A percentile compares a stretch with the other conserved stretches of the same genome.
phyloP scores from a whole-genome alignment of 2,329 filamentous ascomycete species.

The Penicillium sp. region DNA sequence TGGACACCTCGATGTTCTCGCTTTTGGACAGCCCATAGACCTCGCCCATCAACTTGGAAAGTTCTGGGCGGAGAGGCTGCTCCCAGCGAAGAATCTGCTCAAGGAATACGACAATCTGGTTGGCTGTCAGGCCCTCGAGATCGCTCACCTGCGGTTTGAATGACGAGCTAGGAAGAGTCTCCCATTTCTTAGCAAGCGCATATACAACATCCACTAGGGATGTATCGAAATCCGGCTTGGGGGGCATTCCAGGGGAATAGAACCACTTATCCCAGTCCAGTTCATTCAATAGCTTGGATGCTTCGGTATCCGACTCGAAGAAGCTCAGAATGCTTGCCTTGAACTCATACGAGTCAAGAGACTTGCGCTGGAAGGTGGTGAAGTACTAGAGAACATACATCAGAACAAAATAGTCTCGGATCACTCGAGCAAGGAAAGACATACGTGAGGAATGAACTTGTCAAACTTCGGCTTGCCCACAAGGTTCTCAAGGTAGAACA shows the following conservation, averaged over 20 bases:
- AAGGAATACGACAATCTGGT: slow-evolving; percentile 90
- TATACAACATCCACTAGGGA: slow-evolving; percentile 84
- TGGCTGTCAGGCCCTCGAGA: slow-evolving; percentile 72
- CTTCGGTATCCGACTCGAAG: slow-evolving; percentile 68
- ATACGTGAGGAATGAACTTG: slow-evolving; percentile 81
- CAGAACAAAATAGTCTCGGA: neutral
- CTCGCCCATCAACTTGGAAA: slow-evolving; percentile 70
- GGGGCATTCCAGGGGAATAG: slow-evolving; percentile 83
- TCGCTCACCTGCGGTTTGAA: slow-evolving; percentile 68
- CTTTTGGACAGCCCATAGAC: slow-evolving; percentile 73
- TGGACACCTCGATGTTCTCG: slow-evolving; percentile 81
- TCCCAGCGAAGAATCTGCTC: slow-evolving; percentile 72
- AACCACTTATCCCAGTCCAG: slow-evolving; percentile 92
- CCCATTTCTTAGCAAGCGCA: slow-evolving; percentile 78
- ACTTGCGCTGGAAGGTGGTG: slow-evolving; percentile 77
- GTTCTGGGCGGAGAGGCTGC: slow-evolving; percentile 61
- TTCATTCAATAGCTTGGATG: slow-evolving; percentile 61
- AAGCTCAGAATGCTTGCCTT: slow-evolving; percentile 83
- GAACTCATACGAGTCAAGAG: slow-evolving; percentile 92
- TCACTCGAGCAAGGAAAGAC: slow-evolving; percentile 3
- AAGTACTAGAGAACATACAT: slow-evolving; percentile 63
- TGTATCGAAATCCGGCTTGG: slow-evolving; percentile 89
- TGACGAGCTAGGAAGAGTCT: slow-evolving; percentile 48
- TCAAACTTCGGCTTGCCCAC: slow-evolving; percentile 87
- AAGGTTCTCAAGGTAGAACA: slow-evolving; percentile 85